Conservation (phyloP, 371 early-diverging fungal genomes). For the Mortierella sp. region DNA sequence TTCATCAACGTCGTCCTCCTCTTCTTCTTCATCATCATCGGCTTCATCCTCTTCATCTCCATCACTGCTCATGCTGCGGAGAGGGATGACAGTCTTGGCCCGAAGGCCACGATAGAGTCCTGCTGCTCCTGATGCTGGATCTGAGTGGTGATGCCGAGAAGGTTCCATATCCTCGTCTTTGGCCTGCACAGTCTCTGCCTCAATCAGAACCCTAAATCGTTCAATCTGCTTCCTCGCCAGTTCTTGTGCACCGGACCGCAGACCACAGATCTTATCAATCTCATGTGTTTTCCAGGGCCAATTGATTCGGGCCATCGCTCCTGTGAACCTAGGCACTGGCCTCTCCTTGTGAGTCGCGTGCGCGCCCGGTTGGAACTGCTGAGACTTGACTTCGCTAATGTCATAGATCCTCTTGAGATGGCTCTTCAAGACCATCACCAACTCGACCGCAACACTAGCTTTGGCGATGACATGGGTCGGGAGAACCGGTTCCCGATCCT, state of each 20-base stretch:
- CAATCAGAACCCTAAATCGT: constrained; percentile 33
- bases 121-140: not conserved
- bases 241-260: not conserved
- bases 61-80: not conserved
- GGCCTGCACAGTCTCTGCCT: constrained; percentile 29
- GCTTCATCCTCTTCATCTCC: constrained; percentile 5
- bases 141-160: not conserved
- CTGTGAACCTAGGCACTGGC: constrained; percentile 20
- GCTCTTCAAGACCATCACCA: constrained; percentile 31
- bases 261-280: constrained; percentile 6
- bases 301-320: constrained; percentile 15
- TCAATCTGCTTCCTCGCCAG: constrained; percentile 21
- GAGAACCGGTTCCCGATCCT: constrained; percentile 5
- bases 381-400: constrained; percentile 37
- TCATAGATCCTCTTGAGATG: constrained; percentile 44
- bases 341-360: constrained; percentile 42
- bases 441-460: constrained; percentile 32
- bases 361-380: constrained; percentile 44
- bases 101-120: not conserved
- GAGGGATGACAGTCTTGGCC: not conserved
- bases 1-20: not conserved
- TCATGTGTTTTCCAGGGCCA: constrained; percentile 28
- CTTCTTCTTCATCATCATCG: not conserved
- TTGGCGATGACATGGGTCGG: constrained; percentile 6
- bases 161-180: not conserved